phyloP scores from a whole-genome alignment of 176 grass and related monocot species.

The Eremochloa ophiuroides region DNA sequence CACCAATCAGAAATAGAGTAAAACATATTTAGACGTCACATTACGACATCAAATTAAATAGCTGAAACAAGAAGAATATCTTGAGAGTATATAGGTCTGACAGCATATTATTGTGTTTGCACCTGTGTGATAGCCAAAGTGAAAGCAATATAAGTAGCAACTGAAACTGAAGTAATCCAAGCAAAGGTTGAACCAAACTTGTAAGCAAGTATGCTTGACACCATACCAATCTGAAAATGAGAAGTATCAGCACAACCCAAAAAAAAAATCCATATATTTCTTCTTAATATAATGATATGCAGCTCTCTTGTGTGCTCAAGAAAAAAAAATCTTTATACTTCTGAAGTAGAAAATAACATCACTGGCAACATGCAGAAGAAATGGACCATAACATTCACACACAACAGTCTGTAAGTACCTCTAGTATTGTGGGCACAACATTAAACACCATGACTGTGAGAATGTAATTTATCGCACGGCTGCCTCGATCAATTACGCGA shows the following conservation, averaged over 20 bases:
- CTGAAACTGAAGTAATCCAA: slow-evolving; percentile 99
- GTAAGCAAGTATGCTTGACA: slow-evolving; percentile 95
- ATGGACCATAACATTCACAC: neutral
- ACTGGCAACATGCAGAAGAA: slow-evolving; percentile 1
- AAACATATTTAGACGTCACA: neutral
- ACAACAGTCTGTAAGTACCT: slow-evolving; percentile 49
- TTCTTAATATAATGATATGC: neutral
- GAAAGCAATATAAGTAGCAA: slow-evolving; percentile 91
- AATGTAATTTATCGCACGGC: slow-evolving; percentile 94
- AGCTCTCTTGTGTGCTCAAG: neutral
- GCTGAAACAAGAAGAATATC: slow-evolving; percentile 5
- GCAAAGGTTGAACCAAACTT: slow-evolving; percentile 89
- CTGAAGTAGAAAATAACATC: neutral
- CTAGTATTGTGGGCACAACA: slow-evolving; percentile 88
- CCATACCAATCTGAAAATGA: slow-evolving; percentile 83
- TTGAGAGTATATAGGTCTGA: neutral
- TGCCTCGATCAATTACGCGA: slow-evolving; percentile 97
- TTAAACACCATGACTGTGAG: slow-evolving; percentile 97
- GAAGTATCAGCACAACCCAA: slow-evolving; percentile 16
- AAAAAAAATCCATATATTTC: slow-evolving; percentile 9
- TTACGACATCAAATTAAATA: neutral
- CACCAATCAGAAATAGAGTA: neutral
- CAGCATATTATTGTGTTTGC: slow-evolving; percentile 11
- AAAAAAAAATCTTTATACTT: slow-evolving; percentile 10
- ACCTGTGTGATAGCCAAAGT: slow-evolving; percentile 96